phyloP scores from a whole-genome alignment of 2,329 filamentous ascomycete species.

The Volutella citrinella region DNA sequence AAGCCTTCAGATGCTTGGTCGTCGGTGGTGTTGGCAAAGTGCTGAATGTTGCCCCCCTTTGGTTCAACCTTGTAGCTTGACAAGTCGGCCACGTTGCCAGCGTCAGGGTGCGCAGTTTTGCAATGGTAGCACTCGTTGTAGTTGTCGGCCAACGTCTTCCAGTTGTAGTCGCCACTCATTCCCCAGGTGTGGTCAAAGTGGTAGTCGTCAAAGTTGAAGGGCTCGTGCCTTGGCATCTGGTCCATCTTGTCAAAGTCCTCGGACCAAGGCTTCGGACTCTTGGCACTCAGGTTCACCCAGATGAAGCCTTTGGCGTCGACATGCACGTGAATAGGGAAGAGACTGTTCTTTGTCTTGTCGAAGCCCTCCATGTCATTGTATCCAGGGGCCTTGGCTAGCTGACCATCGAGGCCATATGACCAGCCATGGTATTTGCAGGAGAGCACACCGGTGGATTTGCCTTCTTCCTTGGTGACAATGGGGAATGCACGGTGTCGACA shows the following conservation, averaged over 20 bases:
- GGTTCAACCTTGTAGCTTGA: constrained; percentile 7
- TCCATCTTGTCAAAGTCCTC: constrained; percentile 48
- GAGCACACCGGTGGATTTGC: constrained; percentile 49
- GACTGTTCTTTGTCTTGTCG: constrained; percentile 49
- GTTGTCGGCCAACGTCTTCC: constrained; percentile 59
- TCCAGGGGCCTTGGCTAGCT: constrained; percentile 56
- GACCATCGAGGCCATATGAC: constrained; percentile 55
- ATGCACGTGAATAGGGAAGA: constrained; percentile 51
- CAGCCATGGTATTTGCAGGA: constrained; percentile 60
- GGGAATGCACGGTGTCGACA: constrained; percentile 55
- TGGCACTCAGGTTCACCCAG: constrained; percentile 53
- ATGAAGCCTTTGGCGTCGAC: constrained; percentile 54
- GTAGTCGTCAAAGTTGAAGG: constrained; percentile 49
- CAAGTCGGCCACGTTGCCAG: constrained; percentile 2
- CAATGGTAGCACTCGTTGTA: constrained; percentile 62
- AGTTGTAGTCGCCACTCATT: constrained; percentile 54
- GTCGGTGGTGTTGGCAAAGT: constrained; percentile 7
- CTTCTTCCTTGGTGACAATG: constrained; percentile 45
- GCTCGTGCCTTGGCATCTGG: constrained; percentile 37
- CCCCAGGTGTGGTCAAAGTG: constrained; percentile 54
- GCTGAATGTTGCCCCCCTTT: constrained; percentile 14
- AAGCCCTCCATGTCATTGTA: constrained; percentile 55
- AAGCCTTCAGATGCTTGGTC: constrained; percentile 13
- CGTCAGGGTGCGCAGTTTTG: constrained; percentile 9
- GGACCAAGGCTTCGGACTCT: constrained; percentile 45